Conservation (phyloP, 192 early-diverging fungal genomes). For the Coemansia sp. region DNA sequence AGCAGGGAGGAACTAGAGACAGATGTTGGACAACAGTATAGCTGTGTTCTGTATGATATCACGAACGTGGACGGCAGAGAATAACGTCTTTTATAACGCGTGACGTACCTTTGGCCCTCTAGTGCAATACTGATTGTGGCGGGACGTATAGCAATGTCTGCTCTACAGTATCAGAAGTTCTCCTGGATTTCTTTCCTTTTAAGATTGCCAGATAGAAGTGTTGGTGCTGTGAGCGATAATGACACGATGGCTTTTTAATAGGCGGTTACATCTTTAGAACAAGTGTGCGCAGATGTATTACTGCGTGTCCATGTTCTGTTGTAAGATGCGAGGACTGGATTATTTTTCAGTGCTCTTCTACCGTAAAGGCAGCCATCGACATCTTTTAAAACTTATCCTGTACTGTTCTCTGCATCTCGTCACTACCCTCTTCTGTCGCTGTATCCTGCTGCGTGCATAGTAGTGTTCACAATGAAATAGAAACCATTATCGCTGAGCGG, state of each 20-base stretch:
- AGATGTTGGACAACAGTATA: neutral
- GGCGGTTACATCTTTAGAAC: conserved; percentile 11
- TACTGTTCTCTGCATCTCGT: neutral
- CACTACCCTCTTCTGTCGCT: neutral
- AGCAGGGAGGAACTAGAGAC: neutral
- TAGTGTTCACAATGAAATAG: neutral
- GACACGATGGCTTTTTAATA: conserved; percentile 15
- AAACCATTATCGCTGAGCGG: conserved; percentile 2
- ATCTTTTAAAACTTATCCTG: neutral
- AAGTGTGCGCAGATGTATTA: neutral
- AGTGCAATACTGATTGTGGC: neutral
- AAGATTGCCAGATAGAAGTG: neutral
- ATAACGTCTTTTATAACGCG: conserved; percentile 1
- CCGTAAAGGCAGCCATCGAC: conserved; percentile 40
- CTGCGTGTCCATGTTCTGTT: neutral
- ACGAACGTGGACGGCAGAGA: neutral
- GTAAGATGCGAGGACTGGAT: neutral
- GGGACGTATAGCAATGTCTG: conserved; percentile 1
- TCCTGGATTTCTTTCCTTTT: neutral
- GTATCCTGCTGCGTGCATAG: neutral
- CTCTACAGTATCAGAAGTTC: neutral
- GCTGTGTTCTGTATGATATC: neutral
- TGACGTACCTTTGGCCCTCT: neutral
- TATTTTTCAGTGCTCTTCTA: neutral
- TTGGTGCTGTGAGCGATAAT: neutral